Base-by-base conservation (phyloP, 2,329 filamentous ascomycete species). In the Aspergillus luchuensis region DNA sequence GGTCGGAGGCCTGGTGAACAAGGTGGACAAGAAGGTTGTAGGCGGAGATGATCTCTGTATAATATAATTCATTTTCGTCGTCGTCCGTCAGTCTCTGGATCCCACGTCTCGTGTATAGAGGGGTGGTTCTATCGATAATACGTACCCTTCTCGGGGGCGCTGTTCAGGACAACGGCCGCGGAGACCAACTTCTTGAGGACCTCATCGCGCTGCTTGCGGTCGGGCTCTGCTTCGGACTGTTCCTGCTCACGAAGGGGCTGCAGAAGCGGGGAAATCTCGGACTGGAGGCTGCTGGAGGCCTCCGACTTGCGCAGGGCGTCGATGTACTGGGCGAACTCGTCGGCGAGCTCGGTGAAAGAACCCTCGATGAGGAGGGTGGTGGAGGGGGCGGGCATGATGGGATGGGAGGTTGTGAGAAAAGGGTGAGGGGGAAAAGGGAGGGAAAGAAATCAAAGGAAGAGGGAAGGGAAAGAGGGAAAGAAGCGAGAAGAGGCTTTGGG, bases 21-120 rank as follows among this genome's bases (percentile, higher is more conserved):
- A 99, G 89, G 82, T 97, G 91, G 74, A 98, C 89, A 77, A 99
- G 89, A 70, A 98, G 89, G 82, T 99, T 98, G 82, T 97, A 97
- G 63, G 94, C 92, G 61, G 94, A 90, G 63, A 92, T 93, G 77
- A 97, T 95, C 79, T 98, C 94, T 88, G 73, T 66, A 61, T 61
- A 61, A 7, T 66, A 61, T 61, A 61, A 7, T 13, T 33, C 39
- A n/a, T 28, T 55, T 55, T 67, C 76, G 68, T 59, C 59, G 19
- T 21, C 41, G 33, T 47, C 57, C 57, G 63, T 66, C 49, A 67
- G 51, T 51, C 63, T 55, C 25, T 38, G 21, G 13, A 45, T 36
- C 21, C 21, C 33, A 17, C 7, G 41, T 19, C 11, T 19, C 5
- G 13, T 19, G 15, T 19, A 15, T 17, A 4, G 30, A n/a, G 10